phyloP scores from a whole-genome alignment of 257 asterid species.

The Ligustrum vulgare region DNA sequence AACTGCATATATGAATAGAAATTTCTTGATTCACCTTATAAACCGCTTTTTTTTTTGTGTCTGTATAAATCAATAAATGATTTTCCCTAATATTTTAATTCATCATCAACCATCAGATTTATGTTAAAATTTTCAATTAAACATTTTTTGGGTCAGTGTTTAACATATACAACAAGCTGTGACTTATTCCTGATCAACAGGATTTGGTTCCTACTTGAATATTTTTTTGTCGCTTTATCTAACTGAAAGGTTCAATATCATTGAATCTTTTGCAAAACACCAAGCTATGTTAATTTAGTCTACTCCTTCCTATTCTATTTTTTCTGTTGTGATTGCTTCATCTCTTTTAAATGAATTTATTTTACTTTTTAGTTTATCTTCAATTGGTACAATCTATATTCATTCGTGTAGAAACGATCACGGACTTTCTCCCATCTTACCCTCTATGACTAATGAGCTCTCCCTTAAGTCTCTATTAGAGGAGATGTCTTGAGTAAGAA shows the following conservation, averaged over 20 bases:
- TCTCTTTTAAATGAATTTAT: neutral
- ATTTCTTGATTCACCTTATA: neutral
- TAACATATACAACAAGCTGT: neutral
- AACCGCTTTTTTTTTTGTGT: neutral
- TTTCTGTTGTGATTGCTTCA: neutral
- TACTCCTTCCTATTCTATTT: neutral
- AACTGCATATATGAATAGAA: conserved; percentile 11
- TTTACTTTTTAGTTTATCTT: neutral
- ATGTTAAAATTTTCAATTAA: neutral
- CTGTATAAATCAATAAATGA: neutral
- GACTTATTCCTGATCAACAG: neutral
- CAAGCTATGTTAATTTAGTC: neutral
- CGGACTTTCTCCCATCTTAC: too few relatives aligned
- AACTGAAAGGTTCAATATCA: neutral
- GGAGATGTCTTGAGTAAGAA: too few relatives aligned
- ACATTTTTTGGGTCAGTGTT: conserved; percentile 11
- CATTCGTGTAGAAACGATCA: neutral
- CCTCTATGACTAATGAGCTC: too few relatives aligned
- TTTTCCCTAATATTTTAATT: neutral
- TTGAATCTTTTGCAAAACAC: neutral
- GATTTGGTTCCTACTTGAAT: neutral
- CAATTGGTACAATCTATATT: neutral
- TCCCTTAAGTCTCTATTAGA: too few relatives aligned
- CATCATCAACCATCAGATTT: neutral
- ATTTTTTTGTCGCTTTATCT: neutral